Percentiles rank a stretch among this genome's conserved stretches.
These are phyloP conservation scores for Lasiosphaeriaceae sp. DNA, from an alignment of 495 filamentous ascomycete species.

Conservation along the genomic window DNA sequence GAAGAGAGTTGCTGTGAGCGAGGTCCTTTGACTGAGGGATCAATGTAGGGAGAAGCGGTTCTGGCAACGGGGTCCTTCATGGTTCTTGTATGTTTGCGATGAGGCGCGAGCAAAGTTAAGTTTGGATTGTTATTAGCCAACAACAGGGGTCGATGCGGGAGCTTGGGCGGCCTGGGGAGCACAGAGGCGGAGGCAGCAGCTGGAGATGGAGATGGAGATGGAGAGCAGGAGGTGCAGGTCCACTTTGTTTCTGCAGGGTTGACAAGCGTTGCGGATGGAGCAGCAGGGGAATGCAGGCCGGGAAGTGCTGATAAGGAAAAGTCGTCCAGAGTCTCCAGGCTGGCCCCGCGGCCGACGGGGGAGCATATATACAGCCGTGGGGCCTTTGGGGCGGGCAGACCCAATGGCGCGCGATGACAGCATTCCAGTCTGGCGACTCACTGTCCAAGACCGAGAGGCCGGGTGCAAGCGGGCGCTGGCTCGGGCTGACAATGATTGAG, in stretches of 20 bases:
- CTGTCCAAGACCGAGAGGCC: constrained; percentile 4
- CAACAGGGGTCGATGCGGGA: constrained; percentile 16
- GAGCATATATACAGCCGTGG: constrained; percentile 28
- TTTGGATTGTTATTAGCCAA: constrained; percentile 19
- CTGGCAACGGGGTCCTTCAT: constrained; percentile 47
- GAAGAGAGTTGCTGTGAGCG: constrained; percentile 37
- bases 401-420: constrained; percentile 29
- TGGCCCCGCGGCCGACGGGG: constrained; percentile 23
- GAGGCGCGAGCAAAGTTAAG: constrained; percentile 7
- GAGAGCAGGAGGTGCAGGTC: neutral
- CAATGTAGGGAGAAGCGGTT: constrained; percentile 47
- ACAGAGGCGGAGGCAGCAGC: constrained; percentile 15
- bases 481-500: constrained; percentile 26
- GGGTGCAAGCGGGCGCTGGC: constrained; percentile 22
- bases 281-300: neutral
- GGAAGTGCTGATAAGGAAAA: constrained; percentile 17
- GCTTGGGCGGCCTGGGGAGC: too few species aligned
- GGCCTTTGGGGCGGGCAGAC: constrained; percentile 4
- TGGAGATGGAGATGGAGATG: constrained; percentile 14
- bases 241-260: neutral
- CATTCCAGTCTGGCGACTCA: neutral
- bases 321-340: constrained; percentile 7
- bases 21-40: constrained; percentile 46
- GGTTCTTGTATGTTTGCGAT: constrained; percentile 39
- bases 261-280: neutral